Percentiles rank a stretch among this genome's conserved stretches.
Conservation (phyloP, 257 asterid species). For the Nicotiana otophora region DNA sequence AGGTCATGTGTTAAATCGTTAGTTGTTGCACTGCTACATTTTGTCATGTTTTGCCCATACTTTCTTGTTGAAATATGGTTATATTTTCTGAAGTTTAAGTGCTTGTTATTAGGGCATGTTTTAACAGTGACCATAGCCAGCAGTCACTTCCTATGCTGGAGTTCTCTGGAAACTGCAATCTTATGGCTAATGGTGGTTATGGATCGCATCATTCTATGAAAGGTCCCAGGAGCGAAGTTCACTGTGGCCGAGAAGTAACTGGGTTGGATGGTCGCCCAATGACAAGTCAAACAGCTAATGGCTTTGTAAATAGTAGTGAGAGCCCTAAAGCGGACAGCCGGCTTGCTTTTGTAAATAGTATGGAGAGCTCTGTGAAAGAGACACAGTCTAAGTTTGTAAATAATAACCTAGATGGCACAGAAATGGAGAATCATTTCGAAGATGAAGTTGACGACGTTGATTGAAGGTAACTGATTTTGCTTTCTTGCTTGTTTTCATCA, state of each 20-base stretch:
- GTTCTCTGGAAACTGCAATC: slow-evolving; percentile 27
- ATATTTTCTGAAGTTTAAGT: slow-evolving; percentile 9
- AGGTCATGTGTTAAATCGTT: neutral
- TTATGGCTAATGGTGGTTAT: slow-evolving; percentile 20
- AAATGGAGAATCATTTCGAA: slow-evolving; percentile 36
- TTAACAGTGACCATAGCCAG: slow-evolving; percentile 23
- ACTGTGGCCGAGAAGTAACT: slow-evolving; percentile 25
- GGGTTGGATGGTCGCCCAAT: slow-evolving; percentile 34
- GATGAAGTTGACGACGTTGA: slow-evolving; percentile 33
- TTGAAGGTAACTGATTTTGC: slow-evolving; percentile 42
- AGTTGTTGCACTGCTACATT: neutral
- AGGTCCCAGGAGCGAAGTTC: slow-evolving; percentile 27
- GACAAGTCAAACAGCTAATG: slow-evolving; percentile 35
- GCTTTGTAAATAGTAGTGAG: slow-evolving; percentile 49
- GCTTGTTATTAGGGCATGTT: slow-evolving; percentile 27
- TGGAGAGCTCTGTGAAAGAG: slow-evolving; percentile 23
- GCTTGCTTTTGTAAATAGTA: slow-evolving; percentile 57
- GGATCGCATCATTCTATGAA: slow-evolving; percentile 36
- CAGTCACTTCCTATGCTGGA: slow-evolving; percentile 34
- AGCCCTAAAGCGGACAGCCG: slow-evolving; percentile 29
- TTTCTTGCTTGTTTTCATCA: neutral
- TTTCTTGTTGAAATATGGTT: neutral
- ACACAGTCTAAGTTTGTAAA: slow-evolving; percentile 44
- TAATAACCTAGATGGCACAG: slow-evolving; percentile 42
- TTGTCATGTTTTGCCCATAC: neutral